Evolutionary conservation across 148 eudicot genomes (phyloP), one percentile per base, ranked within the genome.

Genomic region (Diospyros lotus): DNA sequence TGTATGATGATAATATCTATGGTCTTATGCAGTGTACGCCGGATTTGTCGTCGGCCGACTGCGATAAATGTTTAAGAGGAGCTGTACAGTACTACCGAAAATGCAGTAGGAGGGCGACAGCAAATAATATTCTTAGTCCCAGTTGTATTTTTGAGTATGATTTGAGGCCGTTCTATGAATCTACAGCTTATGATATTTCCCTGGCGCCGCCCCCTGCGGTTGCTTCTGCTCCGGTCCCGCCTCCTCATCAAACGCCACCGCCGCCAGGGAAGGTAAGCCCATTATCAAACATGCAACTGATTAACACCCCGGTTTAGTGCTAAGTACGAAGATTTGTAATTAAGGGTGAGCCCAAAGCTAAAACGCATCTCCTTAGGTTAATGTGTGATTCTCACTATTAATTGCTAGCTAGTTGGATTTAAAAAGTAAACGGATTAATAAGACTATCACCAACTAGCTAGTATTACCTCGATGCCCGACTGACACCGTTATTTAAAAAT

Each of bases 121-220:
- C 13, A 13, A 55, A 17, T 2, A 38, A 48, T 51, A 11, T 68
- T 18, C 3, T 68, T 41, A 50, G 38, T 18, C 71, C 71, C 10
- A 68, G 71, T 9, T 68, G 71, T 69, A 52, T 38, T 12, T 69
- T 69, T 69, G 58, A 28, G n/a, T 52, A 69, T 38, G 43, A 18
- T 28, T 52, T 69, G 58, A 1, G 4, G 7, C 58, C 12, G 3
- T 69, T 69, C 28, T 51, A 18, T 38, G 72, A 69, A 51, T 52
- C 58, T 69, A 51, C 58, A 28, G 58, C 9, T 28, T 44, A 51
- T 52, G 43, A 44, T 38, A 9, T 58, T 4, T 58, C 45, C 17
- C 72, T 46, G 1, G 58, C 72, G 5, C 44, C 58, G 17, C 53
- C 71, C 38, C 10, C 40, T 51, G 3, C 59, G 4, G 43, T 10